Evolutionary conservation across 345 rosid species (phyloP), one percentile per base, ranked within the genome.

Genomic region (Cardamine occulta): DNA sequence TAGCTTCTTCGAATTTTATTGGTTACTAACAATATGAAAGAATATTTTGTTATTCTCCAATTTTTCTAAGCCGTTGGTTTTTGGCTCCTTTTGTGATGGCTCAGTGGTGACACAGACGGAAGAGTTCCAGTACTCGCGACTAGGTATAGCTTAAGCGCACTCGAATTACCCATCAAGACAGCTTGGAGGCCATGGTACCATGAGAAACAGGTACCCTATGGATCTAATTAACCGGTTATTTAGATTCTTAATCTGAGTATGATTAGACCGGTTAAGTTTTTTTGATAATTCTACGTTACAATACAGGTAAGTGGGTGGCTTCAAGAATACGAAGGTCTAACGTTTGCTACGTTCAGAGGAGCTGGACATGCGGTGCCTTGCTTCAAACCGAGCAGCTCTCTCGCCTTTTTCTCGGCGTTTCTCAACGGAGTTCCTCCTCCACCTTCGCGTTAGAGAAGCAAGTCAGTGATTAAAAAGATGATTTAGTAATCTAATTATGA

Each of bases 21-120:
- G 35, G 21, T 40, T 8, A 8, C 3, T 4, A 58, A 8, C 0
- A 45, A 9, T 26, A 17, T 26, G 29, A 37, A 8, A 39, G 40
- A 62, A 39, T 39, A 15, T 28, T 28, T 4, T 13, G 17, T 12
- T 26, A 14, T 42, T 44, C 35, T 73, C 37, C 48, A 31, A 29
- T 19, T 57, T 26, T 4, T 18, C 57, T 49, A 55, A 77, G 21
- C 52, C 5, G 19, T 66, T 57, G 24, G 49, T 59, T 53, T 23
- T 45, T 23, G 47, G 47, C 74, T 21, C 55, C 35, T 34, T 44
- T 1, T 66, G 39, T 23, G 56, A 47, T 79, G 67, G 60, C 1
- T 52, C 84, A 94, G 99, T 72, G 99, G 99, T 65, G 99, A 95
- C 70, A 92, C 99, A 44, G 99, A 95, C 79, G 99, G 97, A 72